phyloP scores from a whole-genome alignment of 1,284 basidiomycete species.

The Marasmius oreades region DNA sequence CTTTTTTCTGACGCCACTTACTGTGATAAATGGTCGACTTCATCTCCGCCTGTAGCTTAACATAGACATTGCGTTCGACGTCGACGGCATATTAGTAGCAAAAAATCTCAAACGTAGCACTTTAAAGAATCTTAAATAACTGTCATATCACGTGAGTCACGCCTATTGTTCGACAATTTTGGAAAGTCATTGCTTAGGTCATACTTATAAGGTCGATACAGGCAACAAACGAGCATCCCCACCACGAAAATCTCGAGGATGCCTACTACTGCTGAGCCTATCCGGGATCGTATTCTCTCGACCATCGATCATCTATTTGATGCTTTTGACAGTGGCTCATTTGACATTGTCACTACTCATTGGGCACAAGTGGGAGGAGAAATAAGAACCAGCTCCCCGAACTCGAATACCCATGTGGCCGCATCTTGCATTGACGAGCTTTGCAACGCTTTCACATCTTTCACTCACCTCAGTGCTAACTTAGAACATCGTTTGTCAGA shows the following conservation, averaged over 20 bases:
- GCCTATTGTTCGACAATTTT: background rate
- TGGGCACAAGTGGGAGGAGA: conserved; percentile 2
- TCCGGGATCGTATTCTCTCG: background rate
- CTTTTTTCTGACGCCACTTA: too few relatives aligned
- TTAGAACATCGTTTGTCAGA: background rate
- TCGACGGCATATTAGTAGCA: too few relatives aligned
- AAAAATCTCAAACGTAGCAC: too few relatives aligned
- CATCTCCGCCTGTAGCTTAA: too few relatives aligned
- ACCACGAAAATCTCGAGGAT: too few relatives aligned
- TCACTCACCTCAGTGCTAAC: background rate
- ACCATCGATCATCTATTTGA: background rate
- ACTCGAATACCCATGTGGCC: too few relatives aligned
- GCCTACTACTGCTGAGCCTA: background rate
- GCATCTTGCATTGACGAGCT: conserved; percentile 7
- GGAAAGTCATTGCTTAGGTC: background rate
- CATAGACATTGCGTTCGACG: too few relatives aligned
- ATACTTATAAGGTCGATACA: too few relatives aligned
- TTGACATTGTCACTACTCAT: background rate
- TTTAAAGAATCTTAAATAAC: too few relatives aligned
- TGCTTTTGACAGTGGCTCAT: background rate
- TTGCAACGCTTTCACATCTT: conserved; percentile 3
- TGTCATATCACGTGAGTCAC: too few relatives aligned
- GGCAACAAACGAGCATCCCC: too few relatives aligned
- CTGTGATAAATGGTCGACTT: too few relatives aligned
- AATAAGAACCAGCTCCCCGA: background rate